Evolutionary conservation across 345 rosid species (phyloP).

Genomic region (Populus alba): DNA sequence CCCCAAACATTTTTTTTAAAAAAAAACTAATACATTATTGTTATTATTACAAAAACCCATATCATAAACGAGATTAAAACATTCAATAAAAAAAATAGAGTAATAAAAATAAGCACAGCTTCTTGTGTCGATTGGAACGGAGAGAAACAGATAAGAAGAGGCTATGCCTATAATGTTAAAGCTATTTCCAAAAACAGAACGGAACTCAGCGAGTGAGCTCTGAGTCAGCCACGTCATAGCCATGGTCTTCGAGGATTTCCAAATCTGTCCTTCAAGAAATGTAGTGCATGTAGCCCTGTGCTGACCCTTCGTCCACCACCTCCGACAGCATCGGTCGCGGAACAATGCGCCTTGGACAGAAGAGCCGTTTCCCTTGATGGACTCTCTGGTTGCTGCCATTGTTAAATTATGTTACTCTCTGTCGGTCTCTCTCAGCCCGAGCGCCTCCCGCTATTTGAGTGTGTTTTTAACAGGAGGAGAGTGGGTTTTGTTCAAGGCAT

Average conservation of each 20-base stretch:
- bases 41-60: neutral
- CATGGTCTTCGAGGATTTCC: conserved; percentile 36
- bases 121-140: conserved; percentile 24
- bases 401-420: neutral
- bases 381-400: neutral
- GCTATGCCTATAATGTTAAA: conserved; percentile 11
- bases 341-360: neutral
- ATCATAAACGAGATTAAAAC: neutral
- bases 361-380: neutral
- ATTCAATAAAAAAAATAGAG: neutral
- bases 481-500: no score
- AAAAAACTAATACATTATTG: no score
- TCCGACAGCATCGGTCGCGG: neutral
- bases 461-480: no score
- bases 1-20: no score
- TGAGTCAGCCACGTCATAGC: conserved; percentile 22
- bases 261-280: conserved; percentile 31
- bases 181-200: conserved; percentile 17
- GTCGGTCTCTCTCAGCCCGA: neutral
- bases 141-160: conserved; percentile 28
- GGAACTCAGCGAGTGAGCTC: conserved; percentile 33
- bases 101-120: conserved; percentile 2
- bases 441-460: no score
- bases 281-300: conserved; percentile 30
- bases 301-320: neutral